Percentiles rank a stretch among this genome's conserved stretches.
Evolutionary conservation across 768 basidiomycete species (phyloP).

Genomic region (Daedalea quercina): DNA sequence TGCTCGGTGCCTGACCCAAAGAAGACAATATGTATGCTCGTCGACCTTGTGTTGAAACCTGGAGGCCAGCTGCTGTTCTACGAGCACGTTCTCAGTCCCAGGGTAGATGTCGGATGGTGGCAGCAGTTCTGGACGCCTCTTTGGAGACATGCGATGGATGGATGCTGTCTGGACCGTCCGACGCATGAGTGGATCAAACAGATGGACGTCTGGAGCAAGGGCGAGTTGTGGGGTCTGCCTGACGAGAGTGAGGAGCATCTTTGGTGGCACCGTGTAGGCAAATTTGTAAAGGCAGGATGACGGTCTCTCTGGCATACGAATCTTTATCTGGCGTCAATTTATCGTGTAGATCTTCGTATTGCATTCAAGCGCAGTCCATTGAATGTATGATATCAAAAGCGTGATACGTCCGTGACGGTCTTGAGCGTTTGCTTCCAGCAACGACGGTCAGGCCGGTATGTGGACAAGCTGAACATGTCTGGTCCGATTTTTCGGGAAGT

Average conservation of each 20-base stretch:
- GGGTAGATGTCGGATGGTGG: constrained; percentile 58
- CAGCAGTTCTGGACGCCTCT: constrained; percentile 68
- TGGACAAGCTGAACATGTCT: no score
- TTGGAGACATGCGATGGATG: constrained; percentile 55
- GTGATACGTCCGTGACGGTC: no score
- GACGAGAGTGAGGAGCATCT: constrained; percentile 50
- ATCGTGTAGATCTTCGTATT: no score
- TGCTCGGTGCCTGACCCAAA: constrained; percentile 59
- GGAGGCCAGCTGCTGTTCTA: constrained; percentile 62
- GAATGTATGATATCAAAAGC: no score
- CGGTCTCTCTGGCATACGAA: no score
- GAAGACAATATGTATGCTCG: constrained; percentile 37
- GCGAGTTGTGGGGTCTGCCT: constrained; percentile 39
- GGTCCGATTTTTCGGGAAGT: no score
- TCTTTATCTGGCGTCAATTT: no score
- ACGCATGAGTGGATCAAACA: constrained; percentile 40
- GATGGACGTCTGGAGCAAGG: constrained; percentile 42
- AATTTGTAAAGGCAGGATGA: constrained; percentile 38
- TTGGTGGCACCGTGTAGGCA: constrained; percentile 55
- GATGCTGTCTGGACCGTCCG: constrained; percentile 57
- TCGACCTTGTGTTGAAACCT: constrained; percentile 47
- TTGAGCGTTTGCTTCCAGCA: no score
- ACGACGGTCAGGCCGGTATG: no score
- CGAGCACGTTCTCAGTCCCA: constrained; percentile 60
- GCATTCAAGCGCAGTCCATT: no score